A percentile compares a stretch with the other conserved stretches of the same genome.
These are phyloP conservation scores for Epichloe typhina DNA, from an alignment of 2,329 filamentous ascomycete genomes.

Conservation along the genomic window DNA sequence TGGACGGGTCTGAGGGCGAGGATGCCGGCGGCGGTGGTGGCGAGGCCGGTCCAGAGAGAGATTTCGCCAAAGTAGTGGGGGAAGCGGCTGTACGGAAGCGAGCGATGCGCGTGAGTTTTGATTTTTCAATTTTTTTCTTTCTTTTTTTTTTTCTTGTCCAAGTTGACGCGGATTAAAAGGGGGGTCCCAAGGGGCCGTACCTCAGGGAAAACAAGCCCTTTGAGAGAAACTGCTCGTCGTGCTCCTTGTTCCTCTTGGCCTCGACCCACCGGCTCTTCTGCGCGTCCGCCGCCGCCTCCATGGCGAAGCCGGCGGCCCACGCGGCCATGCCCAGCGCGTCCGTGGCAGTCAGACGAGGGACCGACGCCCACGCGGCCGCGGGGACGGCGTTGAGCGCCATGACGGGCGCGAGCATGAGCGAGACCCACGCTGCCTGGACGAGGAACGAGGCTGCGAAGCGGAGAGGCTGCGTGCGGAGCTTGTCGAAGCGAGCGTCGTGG, in stretches of 20 bases:
- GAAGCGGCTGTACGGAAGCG: constrained; percentile 26
- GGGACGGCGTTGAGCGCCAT: constrained; percentile 51
- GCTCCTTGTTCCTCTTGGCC: constrained; percentile 50
- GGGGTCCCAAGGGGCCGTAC: constrained; percentile 6
- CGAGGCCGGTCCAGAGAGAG: constrained; percentile 56
- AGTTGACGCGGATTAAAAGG: too few species aligned
- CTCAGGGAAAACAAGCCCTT: constrained; percentile 47
- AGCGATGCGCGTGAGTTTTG: too few species aligned
- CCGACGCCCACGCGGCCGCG: constrained; percentile 30
- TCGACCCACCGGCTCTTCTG: constrained; percentile 51
- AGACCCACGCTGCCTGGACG: constrained; percentile 55
- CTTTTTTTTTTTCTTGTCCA: too few species aligned
- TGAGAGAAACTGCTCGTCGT: constrained; percentile 54
- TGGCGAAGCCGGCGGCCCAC: constrained; percentile 44
- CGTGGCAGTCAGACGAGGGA: constrained; percentile 34
- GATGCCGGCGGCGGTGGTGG: constrained; percentile 42
- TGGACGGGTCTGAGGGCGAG: constrained; percentile 41
- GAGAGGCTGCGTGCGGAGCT: constrained; percentile 22
- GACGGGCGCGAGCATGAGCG: constrained; percentile 52
- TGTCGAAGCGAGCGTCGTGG: constrained; percentile 38
- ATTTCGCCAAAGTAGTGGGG: constrained; percentile 64
- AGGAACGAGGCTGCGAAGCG: constrained; percentile 26
- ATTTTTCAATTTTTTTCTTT: too few species aligned
- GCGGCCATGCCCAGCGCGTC: constrained; percentile 45
- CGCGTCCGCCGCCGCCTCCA: constrained; percentile 48